Evolutionary conservation across 305 asterid species (phyloP).

Genomic region (Vinca major): DNA sequence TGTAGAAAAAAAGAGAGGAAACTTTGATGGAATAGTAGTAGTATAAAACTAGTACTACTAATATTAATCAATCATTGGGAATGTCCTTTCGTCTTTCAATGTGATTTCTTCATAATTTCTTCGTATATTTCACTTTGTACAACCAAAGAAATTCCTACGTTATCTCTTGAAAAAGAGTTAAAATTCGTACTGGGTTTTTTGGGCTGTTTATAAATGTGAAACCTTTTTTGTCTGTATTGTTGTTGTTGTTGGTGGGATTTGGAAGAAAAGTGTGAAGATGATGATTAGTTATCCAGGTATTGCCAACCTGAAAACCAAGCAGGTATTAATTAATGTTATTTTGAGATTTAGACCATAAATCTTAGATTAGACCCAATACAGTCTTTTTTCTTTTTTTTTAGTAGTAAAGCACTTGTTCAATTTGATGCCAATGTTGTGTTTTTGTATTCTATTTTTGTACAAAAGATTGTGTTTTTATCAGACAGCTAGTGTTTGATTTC

Average conservation of each 20-base stretch:
- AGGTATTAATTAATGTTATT: too few species aligned
- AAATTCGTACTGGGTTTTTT: slow-evolving; percentile 5
- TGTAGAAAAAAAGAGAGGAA: too few species aligned
- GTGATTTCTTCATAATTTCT: not conserved
- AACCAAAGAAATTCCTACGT: not conserved
- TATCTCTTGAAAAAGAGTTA: not conserved
- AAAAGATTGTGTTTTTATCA: not conserved
- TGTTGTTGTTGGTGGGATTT: slow-evolving; percentile 3
- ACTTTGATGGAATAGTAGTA: too few species aligned
- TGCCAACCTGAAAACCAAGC: slow-evolving; percentile 41
- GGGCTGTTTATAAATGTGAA: not conserved
- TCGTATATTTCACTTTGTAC: not conserved
- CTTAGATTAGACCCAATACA: not conserved
- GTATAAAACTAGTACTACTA: too few species aligned
- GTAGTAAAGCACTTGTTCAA: not conserved
- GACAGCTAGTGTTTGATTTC: not conserved
- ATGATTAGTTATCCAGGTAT: slow-evolving; percentile 43
- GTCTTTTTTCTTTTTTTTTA: too few species aligned
- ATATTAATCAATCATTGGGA: not conserved
- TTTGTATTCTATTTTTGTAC: not conserved
- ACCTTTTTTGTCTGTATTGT: not conserved
- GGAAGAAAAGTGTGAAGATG: slow-evolving; percentile 28
- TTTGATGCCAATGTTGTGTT: not conserved
- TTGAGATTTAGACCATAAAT: not conserved
- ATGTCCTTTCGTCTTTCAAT: not conserved